Evolutionary conservation across 352 stramenopile species (phyloP).

Genomic region (Pythium guiyangense): DNA sequence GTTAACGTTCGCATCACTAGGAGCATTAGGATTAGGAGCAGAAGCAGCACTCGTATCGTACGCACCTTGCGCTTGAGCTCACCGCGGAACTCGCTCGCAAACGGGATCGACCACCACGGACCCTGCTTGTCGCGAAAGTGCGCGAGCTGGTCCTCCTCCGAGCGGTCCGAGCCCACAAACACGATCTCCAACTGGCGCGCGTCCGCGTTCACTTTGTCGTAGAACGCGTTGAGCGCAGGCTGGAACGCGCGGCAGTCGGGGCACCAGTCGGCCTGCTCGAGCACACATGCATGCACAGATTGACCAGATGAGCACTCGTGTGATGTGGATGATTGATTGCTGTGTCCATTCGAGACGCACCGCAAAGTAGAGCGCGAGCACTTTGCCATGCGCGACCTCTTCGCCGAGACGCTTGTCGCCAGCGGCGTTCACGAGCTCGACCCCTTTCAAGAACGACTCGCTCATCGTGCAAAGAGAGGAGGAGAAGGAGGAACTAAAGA

Average conservation of each 20-base stretch:
- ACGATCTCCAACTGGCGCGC: constrained; percentile 52
- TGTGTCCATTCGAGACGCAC: constrained; percentile 14
- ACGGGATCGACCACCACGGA: constrained; percentile 70
- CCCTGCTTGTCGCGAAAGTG: too few species aligned
- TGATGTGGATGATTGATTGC: not conserved
- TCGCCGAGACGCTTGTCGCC: constrained; percentile 48
- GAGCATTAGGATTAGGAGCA: too few species aligned
- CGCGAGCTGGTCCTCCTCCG: constrained; percentile 46
- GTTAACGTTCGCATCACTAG: too few species aligned
- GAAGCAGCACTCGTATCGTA: too few species aligned
- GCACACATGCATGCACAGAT: not conserved
- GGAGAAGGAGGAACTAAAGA: not conserved
- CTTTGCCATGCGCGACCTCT: constrained; percentile 36
- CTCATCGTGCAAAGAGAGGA: not conserved
- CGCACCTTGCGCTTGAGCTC: constrained; percentile 72
- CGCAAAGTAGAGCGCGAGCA: constrained; percentile 76
- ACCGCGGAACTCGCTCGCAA: constrained; percentile 43
- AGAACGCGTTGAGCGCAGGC: constrained; percentile 72
- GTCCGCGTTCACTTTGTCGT: constrained; percentile 39
- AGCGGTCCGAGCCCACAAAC: constrained; percentile 72
- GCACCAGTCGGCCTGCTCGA: constrained; percentile 73
- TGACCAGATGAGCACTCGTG: not conserved
- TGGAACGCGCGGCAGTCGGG: constrained; percentile 78
- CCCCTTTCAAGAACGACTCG: constrained; percentile 31
- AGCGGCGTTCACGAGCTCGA: constrained; percentile 55